Conservation (phyloP, 805 yeast species). For the Lachancea kluyveri region DNA sequence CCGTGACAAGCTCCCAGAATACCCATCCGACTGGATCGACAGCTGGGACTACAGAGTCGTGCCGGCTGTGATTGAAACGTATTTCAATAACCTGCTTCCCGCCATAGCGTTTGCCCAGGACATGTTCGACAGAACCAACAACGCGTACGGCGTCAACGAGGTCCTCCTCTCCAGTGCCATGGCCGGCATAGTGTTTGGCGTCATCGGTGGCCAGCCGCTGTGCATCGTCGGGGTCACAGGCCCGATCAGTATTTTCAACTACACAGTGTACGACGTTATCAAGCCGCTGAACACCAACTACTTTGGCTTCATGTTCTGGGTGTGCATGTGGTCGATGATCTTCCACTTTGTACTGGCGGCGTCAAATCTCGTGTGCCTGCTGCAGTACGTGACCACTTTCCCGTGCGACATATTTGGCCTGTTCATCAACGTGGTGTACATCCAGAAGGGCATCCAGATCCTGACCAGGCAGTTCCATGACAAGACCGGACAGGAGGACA, state of each 20-base stretch:
- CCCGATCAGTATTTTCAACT: conserved; percentile 86
- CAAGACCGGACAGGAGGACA: conserved; percentile 27
- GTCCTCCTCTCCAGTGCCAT: conserved; percentile 76
- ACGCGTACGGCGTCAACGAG: conserved; percentile 89
- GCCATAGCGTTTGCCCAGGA: conserved; percentile 96
- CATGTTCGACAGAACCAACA: conserved; percentile 86
- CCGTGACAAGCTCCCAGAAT: conserved; percentile 48
- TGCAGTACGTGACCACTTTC: conserved; percentile 68
- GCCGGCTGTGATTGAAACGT: conserved; percentile 77
- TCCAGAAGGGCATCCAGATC: conserved; percentile 87
- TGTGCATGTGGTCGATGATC: conserved; percentile 84
- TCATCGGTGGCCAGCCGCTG: conserved; percentile 83
- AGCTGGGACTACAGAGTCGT: conserved; percentile 80
- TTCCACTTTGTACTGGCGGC: conserved; percentile 71
- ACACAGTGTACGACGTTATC: conserved; percentile 54
- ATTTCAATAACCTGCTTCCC: conserved; percentile 85
- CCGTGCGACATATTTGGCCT: conserved; percentile 93
- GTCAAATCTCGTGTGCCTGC: conserved; percentile 57
- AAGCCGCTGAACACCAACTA: conserved; percentile 40
- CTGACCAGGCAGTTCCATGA: conserved; percentile 59
- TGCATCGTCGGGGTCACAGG: conserved; percentile 98
- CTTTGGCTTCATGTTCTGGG: conserved; percentile 95
- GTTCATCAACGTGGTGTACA: conserved; percentile 80
- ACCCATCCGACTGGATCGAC: conserved; percentile 74
- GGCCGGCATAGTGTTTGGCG: conserved; percentile 85